These are phyloP conservation scores for Orbilia ellipsospora DNA, from an alignment of 2,329 filamentous ascomycete species.

Conservation along the genomic window DNA sequence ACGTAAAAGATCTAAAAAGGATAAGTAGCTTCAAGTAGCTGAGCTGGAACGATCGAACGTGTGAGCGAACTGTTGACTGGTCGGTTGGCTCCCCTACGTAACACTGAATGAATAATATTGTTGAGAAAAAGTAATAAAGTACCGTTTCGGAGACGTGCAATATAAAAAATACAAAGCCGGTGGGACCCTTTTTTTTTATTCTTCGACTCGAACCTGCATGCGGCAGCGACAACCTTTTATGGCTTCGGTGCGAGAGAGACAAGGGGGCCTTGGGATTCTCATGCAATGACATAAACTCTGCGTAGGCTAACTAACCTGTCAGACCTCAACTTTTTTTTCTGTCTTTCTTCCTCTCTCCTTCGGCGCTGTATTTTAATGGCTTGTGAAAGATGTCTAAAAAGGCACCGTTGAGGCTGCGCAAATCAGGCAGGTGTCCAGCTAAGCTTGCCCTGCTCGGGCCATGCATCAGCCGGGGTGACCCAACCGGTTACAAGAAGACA, in stretches of 20 bases:
- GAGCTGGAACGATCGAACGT: not conserved
- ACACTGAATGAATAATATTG: constrained; percentile 13
- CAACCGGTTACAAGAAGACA: constrained; percentile 1
- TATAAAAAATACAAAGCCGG: constrained; percentile 17
- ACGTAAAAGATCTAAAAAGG: constrained; percentile 24
- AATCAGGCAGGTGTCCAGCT: constrained; percentile 36
- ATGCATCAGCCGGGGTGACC: constrained; percentile 5
- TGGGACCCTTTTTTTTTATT: constrained; percentile 22
- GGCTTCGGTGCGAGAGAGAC: constrained; percentile 14
- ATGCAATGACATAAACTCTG: constrained; percentile 45
- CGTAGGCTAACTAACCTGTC: constrained; percentile 8
- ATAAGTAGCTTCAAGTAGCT: not conserved
- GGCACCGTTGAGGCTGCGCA: constrained; percentile 51
- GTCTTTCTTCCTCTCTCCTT: not conserved
- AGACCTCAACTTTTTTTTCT: constrained; percentile 15
- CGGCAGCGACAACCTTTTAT: not conserved
- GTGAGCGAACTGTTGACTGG: too few species aligned
- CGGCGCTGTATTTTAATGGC: constrained; percentile 20
- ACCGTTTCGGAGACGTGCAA: not conserved
- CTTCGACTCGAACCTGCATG: constrained; percentile 8
- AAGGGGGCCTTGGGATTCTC: constrained; percentile 1
- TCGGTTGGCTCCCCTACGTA: not conserved
- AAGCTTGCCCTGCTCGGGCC: constrained; percentile 17
- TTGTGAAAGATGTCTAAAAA: constrained; percentile 29
- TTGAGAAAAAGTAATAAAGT: constrained; percentile 29